Evolutionary conservation across 305 asterid species (phyloP).

Genomic region (Solanum aculeatissimum): DNA sequence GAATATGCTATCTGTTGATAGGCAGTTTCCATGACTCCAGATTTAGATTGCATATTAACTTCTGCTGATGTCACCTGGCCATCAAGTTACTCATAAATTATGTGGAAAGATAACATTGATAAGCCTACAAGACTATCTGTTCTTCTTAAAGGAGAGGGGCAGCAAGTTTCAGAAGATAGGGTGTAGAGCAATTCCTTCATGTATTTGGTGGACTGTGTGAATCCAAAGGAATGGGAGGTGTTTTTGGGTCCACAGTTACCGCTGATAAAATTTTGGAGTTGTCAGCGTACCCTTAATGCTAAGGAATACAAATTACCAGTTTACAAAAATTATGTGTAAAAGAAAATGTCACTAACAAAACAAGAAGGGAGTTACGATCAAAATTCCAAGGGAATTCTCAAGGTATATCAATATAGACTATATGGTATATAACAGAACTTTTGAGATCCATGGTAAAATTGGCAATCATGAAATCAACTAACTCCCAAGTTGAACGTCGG

Average conservation of each 20-base stretch:
- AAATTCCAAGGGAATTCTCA: neutral
- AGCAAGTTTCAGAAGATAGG: neutral
- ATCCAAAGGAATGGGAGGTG: neutral
- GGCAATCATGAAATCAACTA: neutral
- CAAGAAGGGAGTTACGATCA: neutral
- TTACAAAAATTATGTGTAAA: neutral
- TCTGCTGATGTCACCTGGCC: constrained; percentile 41
- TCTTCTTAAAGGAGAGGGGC: neutral
- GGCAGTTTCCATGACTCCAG: constrained; percentile 24
- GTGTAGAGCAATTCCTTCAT: neutral
- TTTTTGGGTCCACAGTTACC: neutral
- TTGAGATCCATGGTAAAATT: neutral
- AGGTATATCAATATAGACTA: neutral
- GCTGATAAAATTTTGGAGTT: neutral
- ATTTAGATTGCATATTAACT: constrained; percentile 25
- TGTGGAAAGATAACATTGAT: neutral
- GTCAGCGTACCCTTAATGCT: neutral
- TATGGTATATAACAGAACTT: neutral
- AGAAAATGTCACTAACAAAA: neutral
- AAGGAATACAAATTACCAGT: neutral
- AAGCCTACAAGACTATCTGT: neutral
- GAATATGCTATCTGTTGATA: constrained; percentile 32
- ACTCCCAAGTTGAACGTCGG: neutral
- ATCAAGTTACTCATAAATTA: neutral
- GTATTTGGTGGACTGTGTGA: neutral